phyloP scores from a whole-genome alignment of 305 asterid genomes.

The Fraxinus sp. region DNA sequence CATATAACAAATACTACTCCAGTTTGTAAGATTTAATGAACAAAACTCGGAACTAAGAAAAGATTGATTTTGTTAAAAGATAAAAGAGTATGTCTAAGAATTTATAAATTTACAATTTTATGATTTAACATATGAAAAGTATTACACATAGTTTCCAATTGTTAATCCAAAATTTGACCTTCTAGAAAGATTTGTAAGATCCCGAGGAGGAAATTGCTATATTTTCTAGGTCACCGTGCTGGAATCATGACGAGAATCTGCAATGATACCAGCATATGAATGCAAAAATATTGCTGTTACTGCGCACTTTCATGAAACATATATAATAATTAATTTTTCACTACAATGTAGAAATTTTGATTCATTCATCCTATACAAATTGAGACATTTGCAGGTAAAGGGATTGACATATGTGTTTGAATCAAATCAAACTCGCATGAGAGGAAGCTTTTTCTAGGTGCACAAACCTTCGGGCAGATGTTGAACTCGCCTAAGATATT shows the following conservation, averaged over 20 bases:
- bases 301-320: background rate
- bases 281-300: background rate
- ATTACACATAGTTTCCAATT: background rate
- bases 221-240: background rate
- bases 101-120: background rate
- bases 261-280: background rate
- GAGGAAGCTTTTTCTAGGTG: constrained; percentile 16
- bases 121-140: background rate
- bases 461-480: constrained; percentile 19
- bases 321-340: background rate
- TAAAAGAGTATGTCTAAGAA: background rate
- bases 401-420: constrained; percentile 38
- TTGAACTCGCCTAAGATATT: constrained; percentile 15
- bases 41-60: background rate
- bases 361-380: constrained; percentile 18
- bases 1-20: background rate
- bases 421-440: constrained; percentile 20
- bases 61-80: background rate
- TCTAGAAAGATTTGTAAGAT: background rate
- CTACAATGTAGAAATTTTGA: background rate
- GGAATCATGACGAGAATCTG: background rate
- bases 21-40: background rate
- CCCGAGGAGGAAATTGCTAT: background rate
- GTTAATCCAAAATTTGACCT: background rate
- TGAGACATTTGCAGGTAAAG: constrained; percentile 33